phyloP scores from a whole-genome alignment of 2,329 filamentous ascomycete species.

The Calonectria pauciramosa region DNA sequence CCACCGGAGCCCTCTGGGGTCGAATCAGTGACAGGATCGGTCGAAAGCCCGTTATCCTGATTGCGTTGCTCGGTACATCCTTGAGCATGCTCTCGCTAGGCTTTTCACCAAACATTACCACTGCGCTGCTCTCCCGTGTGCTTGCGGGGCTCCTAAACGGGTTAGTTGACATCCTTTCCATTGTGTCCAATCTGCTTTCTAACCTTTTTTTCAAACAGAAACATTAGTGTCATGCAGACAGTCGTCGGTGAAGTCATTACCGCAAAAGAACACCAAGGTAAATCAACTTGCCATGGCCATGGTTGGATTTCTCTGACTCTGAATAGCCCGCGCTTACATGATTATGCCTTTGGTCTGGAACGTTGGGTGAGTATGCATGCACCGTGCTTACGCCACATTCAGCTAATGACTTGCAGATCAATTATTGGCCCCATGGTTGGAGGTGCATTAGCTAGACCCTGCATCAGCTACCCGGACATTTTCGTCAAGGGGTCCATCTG shows the following conservation, averaged over 20 bases:
- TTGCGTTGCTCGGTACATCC: constrained; percentile 90
- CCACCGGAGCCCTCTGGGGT: constrained; percentile 93
- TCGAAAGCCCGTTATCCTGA: constrained; percentile 91
- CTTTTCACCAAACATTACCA: constrained; percentile 84
- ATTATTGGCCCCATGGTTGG: constrained; percentile 94
- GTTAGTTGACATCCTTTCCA: constrained; percentile 61
- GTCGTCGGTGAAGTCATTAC: constrained; percentile 95
- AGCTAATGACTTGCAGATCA: constrained; percentile 68
- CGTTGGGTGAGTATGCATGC: constrained; percentile 74
- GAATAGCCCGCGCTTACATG: constrained; percentile 86
- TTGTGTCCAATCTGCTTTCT: not conserved
- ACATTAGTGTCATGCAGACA: constrained; percentile 95
- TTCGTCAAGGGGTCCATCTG: constrained; percentile 84
- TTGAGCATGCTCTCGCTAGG: constrained; percentile 94
- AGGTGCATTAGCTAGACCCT: constrained; percentile 89
- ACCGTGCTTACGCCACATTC: not conserved
- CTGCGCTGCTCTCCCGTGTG: constrained; percentile 88
- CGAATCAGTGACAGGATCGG: constrained; percentile 91
- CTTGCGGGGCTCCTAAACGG: constrained; percentile 94
- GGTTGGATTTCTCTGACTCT: not conserved
- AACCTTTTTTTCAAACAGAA: constrained; percentile 67
- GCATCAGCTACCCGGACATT: constrained; percentile 80
- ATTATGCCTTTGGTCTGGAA: constrained; percentile 99
- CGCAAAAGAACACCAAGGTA: constrained; percentile 91
- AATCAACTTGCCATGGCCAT: constrained; percentile 50